Base-by-base conservation (phyloP, 306 rosid species). In the Gastrolobium villosum region DNA sequence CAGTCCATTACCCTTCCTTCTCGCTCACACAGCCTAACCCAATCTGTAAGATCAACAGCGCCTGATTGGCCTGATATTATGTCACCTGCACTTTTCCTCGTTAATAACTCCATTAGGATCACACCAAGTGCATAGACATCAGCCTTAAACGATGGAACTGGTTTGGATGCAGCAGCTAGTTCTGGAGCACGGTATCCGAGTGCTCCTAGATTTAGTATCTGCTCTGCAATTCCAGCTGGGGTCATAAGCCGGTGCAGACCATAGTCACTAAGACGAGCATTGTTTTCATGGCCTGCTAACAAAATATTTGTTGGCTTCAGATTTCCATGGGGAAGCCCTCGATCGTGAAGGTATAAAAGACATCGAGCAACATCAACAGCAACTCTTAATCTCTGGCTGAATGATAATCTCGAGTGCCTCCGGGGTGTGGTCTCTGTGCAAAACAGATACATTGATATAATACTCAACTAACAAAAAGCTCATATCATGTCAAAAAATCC, bases 1-100 rank as follows among this genome's bases (percentile, higher is more conserved):
- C 99, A 92, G 80, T 95, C 99, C 94, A 88, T 88, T 83, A 91
- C 96, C 73, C 99, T 70, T 76, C 99, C 99, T 88, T 95, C 97
- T 76, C 88, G 86, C 75, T 95, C 98, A 48, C 99, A 95, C 15
- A 92, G 87, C 78, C 97, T 90, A 75, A 95, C 99, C 99, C 99
- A 95, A 83, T 95, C 99, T 15, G 99, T 91, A 41, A 95, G 97
- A 86, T 95, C 99, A 34, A 95, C 99, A 1, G 97, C 99, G 35
- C 97, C 97, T 0, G 97, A 88, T 45, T 92, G 98, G 2, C 97
- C 99, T 3, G 99, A 95, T 83, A 95, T 95, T 65, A 95, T 95
- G 79, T 95, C 99, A 4, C 99, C 99, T 10, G 99, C 99, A 81
- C 97, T 92, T 84, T 94, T 89, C 83, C 97, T 86, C 28, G 99